A percentile compares a stretch with the other conserved stretches of the same genome.
These are phyloP conservation scores for Aspergillus eucalypticola DNA, from an alignment of 2,329 filamentous ascomycete genomes.

Conservation along the genomic window DNA sequence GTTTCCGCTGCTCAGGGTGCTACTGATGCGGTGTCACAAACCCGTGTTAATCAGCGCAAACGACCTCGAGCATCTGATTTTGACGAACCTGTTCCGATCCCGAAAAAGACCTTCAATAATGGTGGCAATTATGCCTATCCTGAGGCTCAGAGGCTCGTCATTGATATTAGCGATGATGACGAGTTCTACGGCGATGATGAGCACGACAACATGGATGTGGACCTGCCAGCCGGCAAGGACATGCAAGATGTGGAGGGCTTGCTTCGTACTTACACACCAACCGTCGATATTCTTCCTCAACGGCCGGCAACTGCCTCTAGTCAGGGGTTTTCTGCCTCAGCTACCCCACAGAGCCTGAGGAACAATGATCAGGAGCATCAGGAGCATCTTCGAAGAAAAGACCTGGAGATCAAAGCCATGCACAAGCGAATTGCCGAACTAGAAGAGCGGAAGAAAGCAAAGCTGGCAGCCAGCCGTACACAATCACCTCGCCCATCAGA, in stretches of 20 bases:
- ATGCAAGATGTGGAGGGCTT: slow-evolving; percentile 26
- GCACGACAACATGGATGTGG: slow-evolving; percentile 31
- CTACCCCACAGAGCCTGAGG: slow-evolving; percentile 39
- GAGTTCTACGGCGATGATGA: slow-evolving; percentile 49
- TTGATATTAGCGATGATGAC: slow-evolving; percentile 80
- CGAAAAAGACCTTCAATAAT: slow-evolving; percentile 65
- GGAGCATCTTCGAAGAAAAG: slow-evolving; percentile 49
- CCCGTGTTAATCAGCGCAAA: slow-evolving; percentile 46
- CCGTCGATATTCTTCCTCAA: slow-evolving; percentile 43
- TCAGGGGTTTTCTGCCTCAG: slow-evolving; percentile 40
- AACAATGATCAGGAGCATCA: slow-evolving; percentile 43
- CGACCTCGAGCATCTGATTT: slow-evolving; percentile 71
- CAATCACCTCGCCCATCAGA: slow-evolving; percentile 37
- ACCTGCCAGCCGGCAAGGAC: slow-evolving; percentile 32
- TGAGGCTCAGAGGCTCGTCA: slow-evolving; percentile 66
- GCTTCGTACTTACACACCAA: slow-evolving; percentile 48
- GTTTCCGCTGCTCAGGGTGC: slow-evolving; percentile 15
- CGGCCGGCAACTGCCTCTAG: slow-evolving; percentile 45
- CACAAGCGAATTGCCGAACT: slow-evolving; percentile 53
- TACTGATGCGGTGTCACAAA: slow-evolving; percentile 25
- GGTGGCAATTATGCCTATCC: slow-evolving; percentile 40
- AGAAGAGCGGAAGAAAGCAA: slow-evolving; percentile 48
- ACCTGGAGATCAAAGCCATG: slow-evolving; percentile 52
- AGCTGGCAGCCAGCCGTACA: slow-evolving; percentile 37
- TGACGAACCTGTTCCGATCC: slow-evolving; percentile 54